phyloP scores from a whole-genome alignment of 179 eudicot genomes.

The Camellia oleifera region DNA sequence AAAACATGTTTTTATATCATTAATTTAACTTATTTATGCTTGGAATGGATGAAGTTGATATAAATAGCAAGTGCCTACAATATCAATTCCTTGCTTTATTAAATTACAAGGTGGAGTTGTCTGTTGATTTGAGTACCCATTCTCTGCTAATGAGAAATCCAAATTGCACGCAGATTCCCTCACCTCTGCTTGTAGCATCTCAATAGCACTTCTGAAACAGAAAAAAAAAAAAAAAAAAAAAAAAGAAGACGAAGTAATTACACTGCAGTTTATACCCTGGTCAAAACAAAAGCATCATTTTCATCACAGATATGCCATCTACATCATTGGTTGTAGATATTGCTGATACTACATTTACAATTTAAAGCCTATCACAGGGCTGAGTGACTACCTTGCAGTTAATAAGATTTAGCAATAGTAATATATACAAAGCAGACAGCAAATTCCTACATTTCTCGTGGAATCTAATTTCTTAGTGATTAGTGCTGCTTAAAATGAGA shows the following conservation, averaged over 20 bases:
- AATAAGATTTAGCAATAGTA: not conserved
- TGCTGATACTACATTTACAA: not conserved
- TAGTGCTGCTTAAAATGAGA: not conserved
- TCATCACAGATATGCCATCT: not conserved
- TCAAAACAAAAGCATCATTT: not conserved
- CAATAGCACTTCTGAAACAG: conserved; percentile 85
- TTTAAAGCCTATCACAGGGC: not conserved
- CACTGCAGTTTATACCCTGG: not conserved
- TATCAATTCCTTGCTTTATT: conserved; percentile 31
- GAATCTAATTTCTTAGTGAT: not conserved
- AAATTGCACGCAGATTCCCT: conserved; percentile 31
- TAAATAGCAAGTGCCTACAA: conserved; percentile 41
- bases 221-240: not conserved
- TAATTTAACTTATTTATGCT: not conserved
- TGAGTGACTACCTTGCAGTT: not conserved
- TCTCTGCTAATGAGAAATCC: conserved; percentile 28
- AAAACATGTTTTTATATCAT: not conserved
- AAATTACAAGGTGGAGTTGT: no score
- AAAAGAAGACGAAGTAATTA: not conserved
- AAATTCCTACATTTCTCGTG: not conserved
- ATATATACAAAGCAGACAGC: not conserved
- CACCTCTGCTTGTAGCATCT: conserved; percentile 66
- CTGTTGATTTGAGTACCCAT: no score
- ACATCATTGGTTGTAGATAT: not conserved
- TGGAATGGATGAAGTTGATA: conserved; percentile 5